phyloP scores from a whole-genome alignment of 2,329 filamentous ascomycete species.

The Colletotrichum sp. region DNA sequence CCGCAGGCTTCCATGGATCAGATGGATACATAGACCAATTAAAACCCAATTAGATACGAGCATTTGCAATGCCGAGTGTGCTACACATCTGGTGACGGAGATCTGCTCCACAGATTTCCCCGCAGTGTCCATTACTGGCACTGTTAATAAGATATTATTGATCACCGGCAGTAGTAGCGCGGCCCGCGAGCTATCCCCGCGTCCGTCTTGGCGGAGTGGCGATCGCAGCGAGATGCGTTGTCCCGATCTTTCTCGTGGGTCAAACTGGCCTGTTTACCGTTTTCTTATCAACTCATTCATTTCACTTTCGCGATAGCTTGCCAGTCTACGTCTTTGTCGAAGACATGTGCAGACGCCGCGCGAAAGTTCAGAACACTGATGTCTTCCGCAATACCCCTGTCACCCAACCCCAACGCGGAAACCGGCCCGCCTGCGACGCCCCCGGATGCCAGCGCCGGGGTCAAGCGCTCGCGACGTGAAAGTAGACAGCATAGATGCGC shows the following conservation, averaged over 20 bases:
- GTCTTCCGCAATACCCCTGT: not conserved
- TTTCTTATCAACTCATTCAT: not conserved
- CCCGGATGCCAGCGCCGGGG: not conserved
- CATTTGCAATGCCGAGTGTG: not conserved
- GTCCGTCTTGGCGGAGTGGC: not conserved
- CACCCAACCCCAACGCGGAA: not conserved
- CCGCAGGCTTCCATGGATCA: not conserved
- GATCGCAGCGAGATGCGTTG: not conserved
- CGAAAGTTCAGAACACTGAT: not conserved
- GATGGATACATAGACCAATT: not conserved
- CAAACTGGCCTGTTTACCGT: not conserved
- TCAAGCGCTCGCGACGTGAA: not conserved
- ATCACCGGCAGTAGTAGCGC: not conserved
- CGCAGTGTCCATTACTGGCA: not conserved
- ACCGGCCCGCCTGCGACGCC: not conserved
- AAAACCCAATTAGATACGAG: not conserved
- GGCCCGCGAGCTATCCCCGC: not conserved
- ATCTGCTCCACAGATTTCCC: not conserved
- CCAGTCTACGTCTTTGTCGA: not conserved
- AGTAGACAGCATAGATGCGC: not conserved
- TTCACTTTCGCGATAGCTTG: not conserved
- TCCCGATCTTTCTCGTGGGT: not conserved
- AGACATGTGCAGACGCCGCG: not conserved
- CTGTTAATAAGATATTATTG: conserved; percentile 5
- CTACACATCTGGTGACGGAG: not conserved